These are phyloP conservation scores for Scopulariopsis brevicaulis DNA, from an alignment of 2,329 filamentous ascomycete genomes.

Conservation along the genomic window DNA sequence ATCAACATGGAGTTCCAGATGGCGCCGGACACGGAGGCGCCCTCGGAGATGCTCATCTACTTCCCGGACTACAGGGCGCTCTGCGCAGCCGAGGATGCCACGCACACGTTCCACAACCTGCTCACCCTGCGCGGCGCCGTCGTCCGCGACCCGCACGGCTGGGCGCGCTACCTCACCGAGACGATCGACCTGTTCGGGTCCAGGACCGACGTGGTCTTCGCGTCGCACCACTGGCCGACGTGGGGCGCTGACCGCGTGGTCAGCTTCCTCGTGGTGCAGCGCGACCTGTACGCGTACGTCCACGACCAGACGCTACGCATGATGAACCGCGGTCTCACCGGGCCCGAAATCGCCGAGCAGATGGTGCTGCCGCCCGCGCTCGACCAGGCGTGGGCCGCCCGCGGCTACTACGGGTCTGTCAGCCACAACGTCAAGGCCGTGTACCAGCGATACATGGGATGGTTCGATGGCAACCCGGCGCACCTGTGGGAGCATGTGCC, in stretches of 20 bases:
- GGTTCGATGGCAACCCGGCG: slow-evolving; percentile 13
- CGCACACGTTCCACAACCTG: slow-evolving; percentile 28
- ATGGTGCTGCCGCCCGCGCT: slow-evolving; percentile 20
- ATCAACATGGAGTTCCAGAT: slow-evolving; percentile 26
- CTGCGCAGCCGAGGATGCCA: slow-evolving; percentile 24
- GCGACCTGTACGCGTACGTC: slow-evolving; percentile 26
- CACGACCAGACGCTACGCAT: slow-evolving; percentile 26
- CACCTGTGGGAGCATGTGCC: slow-evolving; percentile 17
- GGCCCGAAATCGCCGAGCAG: slow-evolving; percentile 25
- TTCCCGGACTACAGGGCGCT: slow-evolving; percentile 24
- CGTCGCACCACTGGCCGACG: slow-evolving; percentile 28
- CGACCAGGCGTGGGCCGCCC: slow-evolving; percentile 15
- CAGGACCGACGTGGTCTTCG: slow-evolving; percentile 21
- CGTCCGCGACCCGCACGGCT: slow-evolving; percentile 26
- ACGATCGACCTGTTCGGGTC: slow-evolving; percentile 20
- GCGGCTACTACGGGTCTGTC: slow-evolving; percentile 23
- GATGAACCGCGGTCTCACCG: slow-evolving; percentile 19
- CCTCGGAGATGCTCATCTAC: slow-evolving; percentile 27
- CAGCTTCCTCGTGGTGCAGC: slow-evolving; percentile 18
- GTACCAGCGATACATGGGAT: slow-evolving; percentile 11
- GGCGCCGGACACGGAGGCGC: slow-evolving; percentile 27
- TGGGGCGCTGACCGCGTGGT: slow-evolving; percentile 18
- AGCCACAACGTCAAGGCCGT: slow-evolving; percentile 23
- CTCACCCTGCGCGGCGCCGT: slow-evolving; percentile 26
- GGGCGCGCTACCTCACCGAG: slow-evolving; percentile 24